Evolutionary conservation across 805 yeast species (phyloP), one percentile per base, ranked within the genome.

Genomic region (Ogataea thermomethanolica): DNA sequence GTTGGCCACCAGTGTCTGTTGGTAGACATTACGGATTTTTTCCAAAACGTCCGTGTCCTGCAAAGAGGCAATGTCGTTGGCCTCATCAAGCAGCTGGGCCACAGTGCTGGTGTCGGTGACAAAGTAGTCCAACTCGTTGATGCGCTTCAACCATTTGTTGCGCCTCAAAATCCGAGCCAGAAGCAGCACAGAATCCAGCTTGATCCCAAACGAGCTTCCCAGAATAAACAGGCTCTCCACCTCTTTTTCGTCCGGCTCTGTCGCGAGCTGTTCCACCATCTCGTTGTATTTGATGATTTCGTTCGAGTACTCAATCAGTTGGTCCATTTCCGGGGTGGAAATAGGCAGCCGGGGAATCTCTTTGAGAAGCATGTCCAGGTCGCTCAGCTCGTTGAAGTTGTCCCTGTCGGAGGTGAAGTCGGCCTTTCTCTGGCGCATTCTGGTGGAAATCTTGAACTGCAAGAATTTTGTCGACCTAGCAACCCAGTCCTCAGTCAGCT

Each of bases 171-270:
- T 53, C 24, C 62, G 58, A 34, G 66, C 69, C 34, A 75, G 57
- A 13, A 64, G 41, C 17, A 67, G 68, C 9, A 67, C 55, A 5
- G 81, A 71, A 2, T 77, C 73, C 11, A 84, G 56, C 5, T 66
- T 69, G 27, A 84, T 58, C 4, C 84, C 84, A 53, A 81, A 74
- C 2, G 79, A 69, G 41, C 69, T 66, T 1, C 90, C 91, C 26
- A 77, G 57, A 31, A 69, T 72, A 17, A 80, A 71, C 55, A 82
- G 56, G 29, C 74, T 78, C 23, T 44, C 46, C 14, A 47, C 36
- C 26, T 67, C 61, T 35, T 78, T 68, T 20, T 80, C 84, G 11
- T 65, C 67, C 20, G 55, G 35, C 6, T 33, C 34, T 8, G 30
- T 50, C 2, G 76, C 51, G 12, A 75, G 59, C 2, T 56, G 45